Evolutionary conservation across 169 alveolate species (phyloP).

Genomic region (Miamiensis avidus): DNA sequence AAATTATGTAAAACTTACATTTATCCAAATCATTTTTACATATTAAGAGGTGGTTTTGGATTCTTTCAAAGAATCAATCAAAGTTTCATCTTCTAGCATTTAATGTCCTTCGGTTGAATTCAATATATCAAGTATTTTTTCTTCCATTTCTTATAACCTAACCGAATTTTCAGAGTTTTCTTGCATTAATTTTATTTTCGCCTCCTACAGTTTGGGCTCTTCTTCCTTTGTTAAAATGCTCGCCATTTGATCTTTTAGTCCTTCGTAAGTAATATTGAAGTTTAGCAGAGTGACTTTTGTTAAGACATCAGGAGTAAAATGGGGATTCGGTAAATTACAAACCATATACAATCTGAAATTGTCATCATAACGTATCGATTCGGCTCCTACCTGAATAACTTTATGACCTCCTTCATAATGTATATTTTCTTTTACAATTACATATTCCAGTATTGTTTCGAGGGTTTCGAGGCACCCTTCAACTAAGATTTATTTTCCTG

Average conservation of each 20-base stretch:
- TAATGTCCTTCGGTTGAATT: constrained; percentile 71
- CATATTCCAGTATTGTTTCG: constrained; percentile 75
- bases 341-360: constrained; percentile 57
- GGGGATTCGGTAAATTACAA: constrained; percentile 55
- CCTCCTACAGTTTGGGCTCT: constrained; percentile 71
- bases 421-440: constrained; percentile 59
- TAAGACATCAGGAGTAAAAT: constrained; percentile 73
- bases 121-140: constrained; percentile 74
- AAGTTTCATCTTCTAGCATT: constrained; percentile 85
- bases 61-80: constrained; percentile 70
- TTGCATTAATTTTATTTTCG: constrained; percentile 67
- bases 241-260: constrained; percentile 86
- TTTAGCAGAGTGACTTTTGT: constrained; percentile 83
- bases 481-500: constrained; percentile 60
- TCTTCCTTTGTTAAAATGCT: constrained; percentile 73
- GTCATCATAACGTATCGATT: background rate
- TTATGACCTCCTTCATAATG: background rate
- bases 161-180: constrained; percentile 64
- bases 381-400: background rate
- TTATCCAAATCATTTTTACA: constrained; percentile 68
- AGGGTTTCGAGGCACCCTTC: constrained; percentile 74
- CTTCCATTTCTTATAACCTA: constrained; percentile 74
- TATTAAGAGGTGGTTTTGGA: constrained; percentile 77
- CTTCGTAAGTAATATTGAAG: constrained; percentile 87
- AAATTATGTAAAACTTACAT: too few species aligned